A percentile compares a stretch with the other conserved stretches of the same genome.
Evolutionary conservation across 108 stramenopile genomes (phyloP).

Genomic region (Craspedostauros australis): DNA sequence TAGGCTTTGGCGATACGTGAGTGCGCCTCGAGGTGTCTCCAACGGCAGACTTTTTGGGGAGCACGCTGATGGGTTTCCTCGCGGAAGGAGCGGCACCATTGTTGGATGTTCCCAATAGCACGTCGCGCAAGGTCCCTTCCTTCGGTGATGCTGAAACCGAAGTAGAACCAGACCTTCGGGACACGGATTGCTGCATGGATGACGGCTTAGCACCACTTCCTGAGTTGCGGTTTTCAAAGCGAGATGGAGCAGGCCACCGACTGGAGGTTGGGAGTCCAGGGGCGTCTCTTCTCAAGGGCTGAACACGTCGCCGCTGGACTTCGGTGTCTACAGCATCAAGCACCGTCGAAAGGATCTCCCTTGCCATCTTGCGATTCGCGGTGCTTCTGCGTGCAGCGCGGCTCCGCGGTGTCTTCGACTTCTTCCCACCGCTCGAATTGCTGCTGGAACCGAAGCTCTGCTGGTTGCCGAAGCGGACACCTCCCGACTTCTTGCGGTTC

Average conservation of each 20-base stretch:
- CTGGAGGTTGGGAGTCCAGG: too few relatives aligned
- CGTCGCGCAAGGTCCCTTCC: slow-evolving; percentile 16
- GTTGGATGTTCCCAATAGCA: not conserved
- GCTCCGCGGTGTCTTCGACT: slow-evolving; percentile 23
- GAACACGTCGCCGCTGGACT: slow-evolving; percentile 28
- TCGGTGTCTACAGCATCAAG: slow-evolving; percentile 56
- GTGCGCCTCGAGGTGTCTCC: too few relatives aligned
- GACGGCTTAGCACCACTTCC: slow-evolving; percentile 3
- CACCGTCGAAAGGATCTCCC: slow-evolving; percentile 51
- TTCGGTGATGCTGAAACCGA: slow-evolving; percentile 2
- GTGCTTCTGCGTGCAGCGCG: slow-evolving; percentile 16
- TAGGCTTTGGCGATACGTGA: too few relatives aligned
- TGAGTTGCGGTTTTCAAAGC: not conserved
- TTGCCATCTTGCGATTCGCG: slow-evolving; percentile 34
- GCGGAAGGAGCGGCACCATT: too few relatives aligned
- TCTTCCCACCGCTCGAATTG: slow-evolving; percentile 26
- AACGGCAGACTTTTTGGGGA: too few relatives aligned
- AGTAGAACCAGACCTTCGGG: not conserved
- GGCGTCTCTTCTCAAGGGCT: slow-evolving; percentile 5
- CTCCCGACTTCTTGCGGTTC: slow-evolving; percentile 37
- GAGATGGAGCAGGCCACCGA: not conserved
- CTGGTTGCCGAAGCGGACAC: slow-evolving; percentile 14
- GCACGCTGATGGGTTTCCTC: too few relatives aligned
- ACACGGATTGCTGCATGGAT: not conserved
- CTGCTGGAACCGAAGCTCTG: slow-evolving; percentile 4